Conservation (phyloP, 306 rosid genomes). For the Cucurbita pepo region DNA sequence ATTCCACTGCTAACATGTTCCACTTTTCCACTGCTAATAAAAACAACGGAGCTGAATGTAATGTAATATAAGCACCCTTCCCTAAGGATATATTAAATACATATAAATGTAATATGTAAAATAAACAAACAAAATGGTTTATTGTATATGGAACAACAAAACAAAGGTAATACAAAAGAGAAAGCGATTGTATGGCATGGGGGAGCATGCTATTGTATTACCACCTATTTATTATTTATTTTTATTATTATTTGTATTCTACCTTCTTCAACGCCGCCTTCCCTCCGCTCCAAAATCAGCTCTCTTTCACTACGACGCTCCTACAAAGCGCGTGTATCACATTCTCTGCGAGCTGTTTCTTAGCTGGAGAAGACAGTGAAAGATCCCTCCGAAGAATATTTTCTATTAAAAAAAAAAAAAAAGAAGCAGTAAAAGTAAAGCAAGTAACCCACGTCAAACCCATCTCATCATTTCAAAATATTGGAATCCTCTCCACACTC, state of each 20-base stretch:
- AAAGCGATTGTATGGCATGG: background rate
- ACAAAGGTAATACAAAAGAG: background rate
- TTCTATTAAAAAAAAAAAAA: background rate
- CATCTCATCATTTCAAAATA: conserved; percentile 7
- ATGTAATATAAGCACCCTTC: too few species aligned
- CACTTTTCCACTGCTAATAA: background rate
- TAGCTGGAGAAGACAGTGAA: background rate
- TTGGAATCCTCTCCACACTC: conserved; percentile 1
- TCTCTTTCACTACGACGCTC: background rate
- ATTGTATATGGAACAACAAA: background rate
- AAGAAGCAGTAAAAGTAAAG: background rate
- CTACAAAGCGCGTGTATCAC: background rate
- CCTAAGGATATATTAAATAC: too few species aligned
- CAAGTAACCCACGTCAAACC: background rate
- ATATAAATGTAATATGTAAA: too few species aligned
- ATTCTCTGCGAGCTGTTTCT: background rate
- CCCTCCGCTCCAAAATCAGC: background rate
- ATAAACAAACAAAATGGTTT: background rate
- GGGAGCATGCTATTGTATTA: background rate
- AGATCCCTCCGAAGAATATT: background rate
- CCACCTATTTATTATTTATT: too few species aligned
- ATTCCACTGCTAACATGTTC: background rate
- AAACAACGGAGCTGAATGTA: too few species aligned
- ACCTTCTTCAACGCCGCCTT: background rate
- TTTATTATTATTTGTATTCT: background rate